A percentile compares a stretch with the other conserved stretches of the same genome.
These are phyloP conservation scores for Boletus sp. DNA, from an alignment of 768 basidiomycete species.

Conservation along the genomic window DNA sequence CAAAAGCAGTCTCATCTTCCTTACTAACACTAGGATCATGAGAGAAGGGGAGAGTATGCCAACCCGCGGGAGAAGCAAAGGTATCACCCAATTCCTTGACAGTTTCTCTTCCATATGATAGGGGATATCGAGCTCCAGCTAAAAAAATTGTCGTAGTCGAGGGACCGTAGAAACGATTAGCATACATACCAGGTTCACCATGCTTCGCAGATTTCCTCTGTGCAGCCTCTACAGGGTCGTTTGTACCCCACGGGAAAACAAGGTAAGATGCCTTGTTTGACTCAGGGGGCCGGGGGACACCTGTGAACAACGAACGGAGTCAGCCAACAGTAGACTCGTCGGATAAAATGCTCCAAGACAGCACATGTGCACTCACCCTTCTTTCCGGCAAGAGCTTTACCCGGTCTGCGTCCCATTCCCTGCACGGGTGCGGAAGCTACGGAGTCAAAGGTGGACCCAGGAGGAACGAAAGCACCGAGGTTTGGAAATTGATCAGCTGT, in stretches of 20 bases:
- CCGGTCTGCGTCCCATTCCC: slow-evolving; percentile 6
- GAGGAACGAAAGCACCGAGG: slow-evolving; percentile 26
- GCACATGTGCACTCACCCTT: slow-evolving; percentile 1
- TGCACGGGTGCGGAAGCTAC: not conserved
- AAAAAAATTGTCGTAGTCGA: not conserved
- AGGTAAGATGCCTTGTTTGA: slow-evolving; percentile 51
- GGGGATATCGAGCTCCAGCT: slow-evolving; percentile 3
- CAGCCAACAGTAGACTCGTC: not conserved
- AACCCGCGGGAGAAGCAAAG: slow-evolving; percentile 82
- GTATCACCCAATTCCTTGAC: slow-evolving; percentile 69
- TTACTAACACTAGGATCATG: slow-evolving; percentile 53
- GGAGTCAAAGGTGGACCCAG: slow-evolving; percentile 18
- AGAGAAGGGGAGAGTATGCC: slow-evolving; percentile 78
- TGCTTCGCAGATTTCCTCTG: slow-evolving; percentile 15
- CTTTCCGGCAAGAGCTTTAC: slow-evolving; percentile 13
- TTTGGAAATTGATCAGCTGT: slow-evolving; percentile 22
- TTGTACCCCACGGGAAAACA: slow-evolving; percentile 77
- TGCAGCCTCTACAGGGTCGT: slow-evolving; percentile 69
- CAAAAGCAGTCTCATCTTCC: slow-evolving; percentile 6
- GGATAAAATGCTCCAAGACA: not conserved
- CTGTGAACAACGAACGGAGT: not conserved
- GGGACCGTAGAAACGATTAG: not conserved
- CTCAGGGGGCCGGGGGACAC: slow-evolving; percentile 4
- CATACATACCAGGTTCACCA: slow-evolving; percentile 14
- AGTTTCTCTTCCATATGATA: slow-evolving; percentile 29